phyloP scores from a whole-genome alignment of 2,329 filamentous ascomycete species.

The Cytospora piceicola region DNA sequence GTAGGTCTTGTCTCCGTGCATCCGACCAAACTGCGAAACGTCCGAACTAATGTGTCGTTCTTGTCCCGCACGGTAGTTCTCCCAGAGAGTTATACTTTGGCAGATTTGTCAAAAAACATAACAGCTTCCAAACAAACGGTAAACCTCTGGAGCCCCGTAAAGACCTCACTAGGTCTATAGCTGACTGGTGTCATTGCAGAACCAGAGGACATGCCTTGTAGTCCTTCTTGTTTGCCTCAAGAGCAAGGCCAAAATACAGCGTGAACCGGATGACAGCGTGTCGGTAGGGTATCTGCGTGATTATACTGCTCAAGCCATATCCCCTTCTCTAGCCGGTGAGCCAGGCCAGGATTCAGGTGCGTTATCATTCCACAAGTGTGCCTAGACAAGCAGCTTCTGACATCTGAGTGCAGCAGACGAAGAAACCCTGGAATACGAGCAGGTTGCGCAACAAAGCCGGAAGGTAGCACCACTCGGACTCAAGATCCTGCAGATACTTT shows the following conservation, averaged over 20 bases:
- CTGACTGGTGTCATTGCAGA: constrained; percentile 11
- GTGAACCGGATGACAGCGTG: constrained; percentile 11
- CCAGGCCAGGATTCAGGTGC: constrained; percentile 12
- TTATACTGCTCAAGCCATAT: constrained; percentile 10
- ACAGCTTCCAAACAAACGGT: constrained; percentile 13
- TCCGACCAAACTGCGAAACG: background rate
- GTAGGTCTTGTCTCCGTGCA: constrained; percentile 16
- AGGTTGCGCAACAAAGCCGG: constrained; percentile 13
- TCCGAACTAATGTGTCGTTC: constrained; percentile 18
- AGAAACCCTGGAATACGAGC: constrained; percentile 21
- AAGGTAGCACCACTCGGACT: constrained; percentile 19
- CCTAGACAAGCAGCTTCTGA: background rate
- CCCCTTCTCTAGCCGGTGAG: constrained; percentile 6
- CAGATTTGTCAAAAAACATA: constrained; percentile 9
- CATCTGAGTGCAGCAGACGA: constrained; percentile 14
- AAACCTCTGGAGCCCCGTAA: background rate
- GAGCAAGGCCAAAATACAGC: constrained; percentile 3
- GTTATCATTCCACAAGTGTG: background rate
- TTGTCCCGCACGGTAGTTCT: constrained; percentile 12
- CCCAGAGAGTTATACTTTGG: constrained; percentile 16
- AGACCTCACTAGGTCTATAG: background rate
- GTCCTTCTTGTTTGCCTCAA: constrained; percentile 23
- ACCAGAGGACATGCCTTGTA: constrained; percentile 15
- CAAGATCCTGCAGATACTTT: constrained; percentile 5
- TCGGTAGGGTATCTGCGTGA: constrained; percentile 19